These are phyloP conservation scores for Onygenales sp. DNA, from an alignment of 2,329 filamentous ascomycete genomes.

Conservation along the genomic window DNA sequence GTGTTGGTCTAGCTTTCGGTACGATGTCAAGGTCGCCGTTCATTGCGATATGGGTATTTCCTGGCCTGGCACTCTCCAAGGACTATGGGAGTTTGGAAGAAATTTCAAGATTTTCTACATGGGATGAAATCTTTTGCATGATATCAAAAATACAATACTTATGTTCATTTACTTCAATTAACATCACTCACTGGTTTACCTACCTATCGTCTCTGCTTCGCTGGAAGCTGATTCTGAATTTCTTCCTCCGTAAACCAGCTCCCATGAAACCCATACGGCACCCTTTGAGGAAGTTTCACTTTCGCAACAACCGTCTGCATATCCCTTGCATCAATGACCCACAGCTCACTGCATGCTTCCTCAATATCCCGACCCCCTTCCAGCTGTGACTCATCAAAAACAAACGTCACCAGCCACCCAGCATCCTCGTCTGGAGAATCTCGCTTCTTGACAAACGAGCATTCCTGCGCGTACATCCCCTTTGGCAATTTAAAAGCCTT, in stretches of 20 bases:
- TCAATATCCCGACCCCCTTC: conserved; percentile 40
- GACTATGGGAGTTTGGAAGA: too few relatives aligned
- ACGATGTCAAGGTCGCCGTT: too few relatives aligned
- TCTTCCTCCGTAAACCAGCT: conserved; percentile 50
- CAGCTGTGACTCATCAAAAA: conserved; percentile 60
- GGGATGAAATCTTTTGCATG: too few relatives aligned
- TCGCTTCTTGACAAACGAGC: conserved; percentile 50
- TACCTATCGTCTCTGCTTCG: conserved; percentile 8
- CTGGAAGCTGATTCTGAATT: conserved; percentile 39
- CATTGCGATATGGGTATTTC: too few relatives aligned
- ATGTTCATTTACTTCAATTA: not conserved
- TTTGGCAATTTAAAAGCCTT: conserved; percentile 52
- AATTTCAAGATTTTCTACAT: too few relatives aligned
- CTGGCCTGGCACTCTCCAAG: too few relatives aligned
- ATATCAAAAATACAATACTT: too few relatives aligned
- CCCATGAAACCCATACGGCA: conserved; percentile 61
- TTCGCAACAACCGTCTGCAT: conserved; percentile 49
- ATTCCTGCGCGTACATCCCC: conserved; percentile 57
- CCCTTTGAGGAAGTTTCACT: conserved; percentile 53
- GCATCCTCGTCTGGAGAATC: conserved; percentile 47
- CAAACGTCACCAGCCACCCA: conserved; percentile 58
- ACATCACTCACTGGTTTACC: not conserved
- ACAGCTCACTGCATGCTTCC: conserved; percentile 50
- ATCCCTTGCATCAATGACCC: conserved; percentile 55
- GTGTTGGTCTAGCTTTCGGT: too few relatives aligned